These are phyloP conservation scores for Beauveria australis DNA, from an alignment of 2,329 filamentous ascomycete genomes.

Conservation along the genomic window DNA sequence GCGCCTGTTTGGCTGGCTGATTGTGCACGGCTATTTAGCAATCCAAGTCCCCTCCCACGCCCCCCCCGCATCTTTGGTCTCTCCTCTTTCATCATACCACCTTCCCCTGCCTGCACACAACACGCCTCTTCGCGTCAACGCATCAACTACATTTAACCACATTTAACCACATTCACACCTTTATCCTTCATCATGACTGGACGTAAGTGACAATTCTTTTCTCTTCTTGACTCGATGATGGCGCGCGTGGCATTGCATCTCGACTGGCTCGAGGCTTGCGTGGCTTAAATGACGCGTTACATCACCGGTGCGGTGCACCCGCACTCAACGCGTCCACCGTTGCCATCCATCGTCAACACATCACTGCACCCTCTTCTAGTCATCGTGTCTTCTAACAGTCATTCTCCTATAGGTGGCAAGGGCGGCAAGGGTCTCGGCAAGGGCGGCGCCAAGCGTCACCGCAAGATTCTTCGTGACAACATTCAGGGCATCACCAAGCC, in stretches of 20 bases:
- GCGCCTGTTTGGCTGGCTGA: slow-evolving; percentile 26
- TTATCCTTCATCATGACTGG: slow-evolving; percentile 45
- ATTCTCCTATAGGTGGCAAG: slow-evolving; percentile 62
- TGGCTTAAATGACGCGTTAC: slow-evolving; percentile 8
- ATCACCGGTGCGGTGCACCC: neutral
- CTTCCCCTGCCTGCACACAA: slow-evolving; percentile 14
- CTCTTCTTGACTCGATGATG: slow-evolving; percentile 1
- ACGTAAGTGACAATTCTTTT: slow-evolving; percentile 47
- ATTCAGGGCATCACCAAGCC: slow-evolving; percentile 99
- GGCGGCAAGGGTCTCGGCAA: slow-evolving; percentile 97
- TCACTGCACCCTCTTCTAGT: neutral
- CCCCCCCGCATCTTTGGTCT: slow-evolving; percentile 21
- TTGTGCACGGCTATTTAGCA: slow-evolving; percentile 31
- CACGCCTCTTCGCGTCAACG: slow-evolving; percentile 17
- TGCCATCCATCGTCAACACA: neutral
- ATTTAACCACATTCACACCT: slow-evolving; percentile 15
- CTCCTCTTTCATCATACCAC: slow-evolving; percentile 12
- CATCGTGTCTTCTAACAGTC: slow-evolving; percentile 34
- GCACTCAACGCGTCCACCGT: neutral
- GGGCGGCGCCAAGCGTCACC: slow-evolving; percentile 96
- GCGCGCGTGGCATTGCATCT: neutral
- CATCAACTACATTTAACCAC: slow-evolving; percentile 19
- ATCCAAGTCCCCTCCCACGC: slow-evolving; percentile 15
- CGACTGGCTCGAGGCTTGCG: neutral
- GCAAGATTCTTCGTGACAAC: slow-evolving; percentile 99